Evolutionary conservation across 176 grass and related monocot genomes (phyloP).

Genomic region (Neostapfia colusana): DNA sequence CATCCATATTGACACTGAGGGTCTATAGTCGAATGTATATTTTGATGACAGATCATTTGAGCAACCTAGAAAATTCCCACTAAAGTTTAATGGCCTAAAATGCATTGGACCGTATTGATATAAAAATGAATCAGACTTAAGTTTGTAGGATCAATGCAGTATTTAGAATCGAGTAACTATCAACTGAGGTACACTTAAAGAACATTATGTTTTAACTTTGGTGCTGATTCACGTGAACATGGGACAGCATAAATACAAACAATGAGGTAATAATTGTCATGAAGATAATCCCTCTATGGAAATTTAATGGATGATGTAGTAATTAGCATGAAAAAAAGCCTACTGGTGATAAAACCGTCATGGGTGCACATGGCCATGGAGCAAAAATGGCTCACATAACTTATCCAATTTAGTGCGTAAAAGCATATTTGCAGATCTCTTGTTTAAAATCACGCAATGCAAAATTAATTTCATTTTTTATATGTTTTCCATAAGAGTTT

Average conservation of each 20-base stretch:
- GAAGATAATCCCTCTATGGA: not conserved
- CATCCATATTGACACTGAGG: not conserved
- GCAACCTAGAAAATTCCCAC: not conserved
- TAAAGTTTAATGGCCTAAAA: not conserved
- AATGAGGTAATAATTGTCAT: not conserved
- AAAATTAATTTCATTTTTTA: not conserved
- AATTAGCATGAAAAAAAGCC: not conserved
- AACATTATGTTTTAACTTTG: not conserved
- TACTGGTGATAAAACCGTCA: too few relatives aligned
- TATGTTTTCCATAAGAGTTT: not conserved
- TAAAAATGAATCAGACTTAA: not conserved
- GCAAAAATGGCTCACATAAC: not conserved
- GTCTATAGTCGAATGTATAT: not conserved
- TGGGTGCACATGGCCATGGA: not conserved
- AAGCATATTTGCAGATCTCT: not conserved
- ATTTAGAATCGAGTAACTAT: constrained; percentile 10
- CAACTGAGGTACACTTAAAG: not conserved
- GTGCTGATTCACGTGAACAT: not conserved
- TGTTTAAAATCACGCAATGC: not conserved
- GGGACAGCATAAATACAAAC: too few relatives aligned
- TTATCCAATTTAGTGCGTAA: constrained; percentile 5
- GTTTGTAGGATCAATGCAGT: not conserved
- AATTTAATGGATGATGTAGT: not conserved
- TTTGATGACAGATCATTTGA: constrained; percentile 6
- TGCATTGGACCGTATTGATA: not conserved